Base-by-base conservation (phyloP, 129 eudicot species). In the Apium graveolens region DNA sequence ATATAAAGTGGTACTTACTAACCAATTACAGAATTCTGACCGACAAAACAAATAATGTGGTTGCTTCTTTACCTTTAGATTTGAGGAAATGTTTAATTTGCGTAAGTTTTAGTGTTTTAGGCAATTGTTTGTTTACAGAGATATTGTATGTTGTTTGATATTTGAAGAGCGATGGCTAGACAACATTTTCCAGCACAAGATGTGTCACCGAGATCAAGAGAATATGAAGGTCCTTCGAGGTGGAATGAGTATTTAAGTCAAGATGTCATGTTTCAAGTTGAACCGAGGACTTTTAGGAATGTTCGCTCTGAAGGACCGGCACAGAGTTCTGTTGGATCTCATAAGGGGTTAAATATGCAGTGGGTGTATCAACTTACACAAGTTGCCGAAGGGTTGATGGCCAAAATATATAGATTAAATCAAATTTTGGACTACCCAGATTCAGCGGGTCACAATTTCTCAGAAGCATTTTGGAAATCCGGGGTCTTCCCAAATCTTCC, bases 391-490 rank as follows among this genome's bases (percentile, higher is more conserved):
- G 97, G 97, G 82, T 82, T 95, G 60, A 87, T 92, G 96, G 99
- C 97, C 60, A 95, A 95, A 87, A 87, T 95, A 85, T 88, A 92
- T 84, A 82, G 97, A 83, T 82, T 95, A 77, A 90, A 95, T 53
- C 97, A 91, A 76, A 87, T 95, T 79, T 74, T 95, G 86, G 97
- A 95, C 83, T 91, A 95, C 79, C 99, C 99, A 2, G 97, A 95
- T 88, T 83, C 92, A 70, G 89, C 70, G 13, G 86, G 84, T 76
- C 96, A 89, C 82, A 78, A 77, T 63, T 95, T 79, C 83, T 88
- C 99, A n/a, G 97, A 91, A 80, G 87, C 97, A 39, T 95, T 92
- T 80, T 92, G 97, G 96, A 95, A 91, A 81, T 85, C 99, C 0
- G 96, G 97, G 18, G 83, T 95, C 70, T 87, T 95, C 66, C 99